phyloP scores from a whole-genome alignment of 176 grass and related monocot species.

The Carex scoparia region DNA sequence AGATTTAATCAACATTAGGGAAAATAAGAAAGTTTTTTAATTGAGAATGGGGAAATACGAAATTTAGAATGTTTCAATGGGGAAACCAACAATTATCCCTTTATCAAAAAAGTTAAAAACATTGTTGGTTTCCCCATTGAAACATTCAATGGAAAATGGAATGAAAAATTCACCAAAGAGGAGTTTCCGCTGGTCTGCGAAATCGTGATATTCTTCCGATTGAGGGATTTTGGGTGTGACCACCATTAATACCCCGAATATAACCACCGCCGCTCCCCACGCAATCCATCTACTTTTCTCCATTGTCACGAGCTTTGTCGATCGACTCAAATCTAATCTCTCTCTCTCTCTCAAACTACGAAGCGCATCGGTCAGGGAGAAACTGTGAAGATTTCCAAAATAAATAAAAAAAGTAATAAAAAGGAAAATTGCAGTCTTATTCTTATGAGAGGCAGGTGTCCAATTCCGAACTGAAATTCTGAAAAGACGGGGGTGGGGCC shows the following conservation, averaged over 20 bases:
- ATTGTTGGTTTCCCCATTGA: too few species aligned
- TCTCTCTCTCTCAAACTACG: not conserved
- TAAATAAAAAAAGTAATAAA: too few species aligned
- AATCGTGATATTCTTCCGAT: conserved; percentile 80
- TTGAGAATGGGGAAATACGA: too few species aligned
- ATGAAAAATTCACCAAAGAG: conserved; percentile 47
- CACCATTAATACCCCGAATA: conserved; percentile 84
- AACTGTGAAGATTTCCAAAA: not conserved
- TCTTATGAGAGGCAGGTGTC: not conserved
- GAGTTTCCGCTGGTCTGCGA: conserved; percentile 74
- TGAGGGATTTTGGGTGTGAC: conserved; percentile 89
- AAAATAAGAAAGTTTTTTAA: too few species aligned
- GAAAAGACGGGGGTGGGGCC: not conserved
- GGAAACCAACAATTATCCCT: too few species aligned
- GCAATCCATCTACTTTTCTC: conserved; percentile 53
- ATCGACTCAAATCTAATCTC: not conserved
- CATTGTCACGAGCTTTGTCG: conserved; percentile 30
- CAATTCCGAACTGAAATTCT: not conserved
- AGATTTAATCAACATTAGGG: too few species aligned
- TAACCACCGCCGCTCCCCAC: conserved; percentile 45
- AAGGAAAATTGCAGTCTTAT: too few species aligned
- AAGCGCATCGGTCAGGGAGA: not conserved
- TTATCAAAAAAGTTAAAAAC: too few species aligned
- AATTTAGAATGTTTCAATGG: too few species aligned
- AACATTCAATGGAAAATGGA: not conserved